Percentiles rank a stretch among this genome's conserved stretches.
These are phyloP conservation scores for Malus domestica DNA, from an alignment of 306 rosid genomes.

Conservation along the genomic window ASM211411v1 NC_041803.1:12985501-12986000, in stretches of 20 bases:
- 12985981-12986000: conserved; percentile 58
- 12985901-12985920: not conserved
- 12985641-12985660: too few relatives aligned
- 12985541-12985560: too few relatives aligned
- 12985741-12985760: conserved; percentile 1
- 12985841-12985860: conserved; percentile 88
- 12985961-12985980: conserved; percentile 53
- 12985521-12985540: too few relatives aligned
- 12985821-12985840: conserved; percentile 96
- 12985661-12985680: too few relatives aligned
- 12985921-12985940: not conserved
- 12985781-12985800: conserved; percentile 23
- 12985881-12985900: not conserved
- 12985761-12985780: not conserved
- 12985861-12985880: conserved; percentile 30
- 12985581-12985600: too few relatives aligned
- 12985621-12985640: too few relatives aligned
- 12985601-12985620: too few relatives aligned
- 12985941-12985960: conserved; percentile 35
- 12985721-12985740: not conserved
- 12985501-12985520: too few relatives aligned
- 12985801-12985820: conserved; percentile 82
- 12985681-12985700: not conserved
- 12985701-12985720: not conserved
- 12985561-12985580: too few relatives aligned